Conservation (phyloP, 257 asterid species). For the Solanum clarkiae region DNA sequence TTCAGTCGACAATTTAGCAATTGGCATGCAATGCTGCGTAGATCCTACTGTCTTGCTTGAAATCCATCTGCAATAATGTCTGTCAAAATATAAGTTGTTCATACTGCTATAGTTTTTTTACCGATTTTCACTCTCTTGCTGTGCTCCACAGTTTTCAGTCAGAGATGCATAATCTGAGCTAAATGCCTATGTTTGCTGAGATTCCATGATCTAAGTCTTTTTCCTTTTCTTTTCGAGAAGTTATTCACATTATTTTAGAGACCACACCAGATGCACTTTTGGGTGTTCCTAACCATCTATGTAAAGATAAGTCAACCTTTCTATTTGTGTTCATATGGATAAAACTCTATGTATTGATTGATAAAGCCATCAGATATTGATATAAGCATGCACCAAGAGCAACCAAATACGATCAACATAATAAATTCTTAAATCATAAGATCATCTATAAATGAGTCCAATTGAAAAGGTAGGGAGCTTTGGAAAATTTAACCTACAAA, state of each 20-base stretch:
- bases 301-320: not conserved
- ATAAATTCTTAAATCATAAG: not conserved
- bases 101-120: not conserved
- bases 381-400: not conserved
- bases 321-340: not conserved
- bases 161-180: too few relatives aligned
- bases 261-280: not conserved
- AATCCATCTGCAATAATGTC: not conserved
- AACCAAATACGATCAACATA: not conserved
- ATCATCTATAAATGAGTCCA: not conserved
- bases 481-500: not conserved
- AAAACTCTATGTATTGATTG: not conserved
- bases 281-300: not conserved
- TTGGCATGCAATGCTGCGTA: not conserved
- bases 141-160: too few relatives aligned
- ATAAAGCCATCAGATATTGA: not conserved
- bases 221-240: not conserved
- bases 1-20: not conserved
- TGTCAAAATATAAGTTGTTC: not conserved
- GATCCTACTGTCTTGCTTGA: not conserved
- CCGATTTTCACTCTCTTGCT: too few relatives aligned
- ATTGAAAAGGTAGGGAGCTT: not conserved
- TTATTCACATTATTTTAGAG: not conserved
- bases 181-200: too few relatives aligned
- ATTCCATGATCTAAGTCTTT: not conserved